Evolutionary conservation across 345 rosid genomes (phyloP).

Genomic region (Pseudoturritis turrita): DNA sequence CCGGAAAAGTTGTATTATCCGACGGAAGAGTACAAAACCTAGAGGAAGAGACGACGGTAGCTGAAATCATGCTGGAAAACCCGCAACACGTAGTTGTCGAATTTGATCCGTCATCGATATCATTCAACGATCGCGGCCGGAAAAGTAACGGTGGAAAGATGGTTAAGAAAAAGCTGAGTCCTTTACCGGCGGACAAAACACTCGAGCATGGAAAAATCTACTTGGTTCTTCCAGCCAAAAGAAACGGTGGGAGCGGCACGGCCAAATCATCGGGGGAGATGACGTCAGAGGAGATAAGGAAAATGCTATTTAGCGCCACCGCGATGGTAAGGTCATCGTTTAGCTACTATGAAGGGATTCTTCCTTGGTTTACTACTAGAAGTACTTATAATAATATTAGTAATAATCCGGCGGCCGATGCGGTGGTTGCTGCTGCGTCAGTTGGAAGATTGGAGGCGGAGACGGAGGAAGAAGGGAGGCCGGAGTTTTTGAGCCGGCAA

Average conservation of each 20-base stretch:
- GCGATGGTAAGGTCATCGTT: conserved; percentile 40
- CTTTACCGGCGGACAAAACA: conserved; percentile 69
- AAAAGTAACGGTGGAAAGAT: neutral
- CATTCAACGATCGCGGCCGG: conserved; percentile 6
- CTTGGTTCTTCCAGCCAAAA: conserved; percentile 56
- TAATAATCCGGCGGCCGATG: conserved; percentile 30
- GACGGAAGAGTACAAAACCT: conserved; percentile 56
- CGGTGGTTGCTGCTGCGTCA: conserved; percentile 29
- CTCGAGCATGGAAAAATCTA: conserved; percentile 54
- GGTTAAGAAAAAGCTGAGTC: conserved; percentile 40
- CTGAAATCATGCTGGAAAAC: conserved; percentile 78
- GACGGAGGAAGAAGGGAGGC: conserved; percentile 40
- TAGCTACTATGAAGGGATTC: conserved; percentile 35
- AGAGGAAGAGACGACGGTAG: conserved; percentile 50
- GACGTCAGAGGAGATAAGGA: conserved; percentile 46
- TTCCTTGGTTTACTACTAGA: conserved; percentile 46
- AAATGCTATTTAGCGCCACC: conserved; percentile 42
- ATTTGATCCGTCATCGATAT: conserved; percentile 35
- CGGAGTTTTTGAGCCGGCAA: conserved; percentile 52
- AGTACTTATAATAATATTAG: neutral
- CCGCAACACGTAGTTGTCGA: conserved; percentile 79
- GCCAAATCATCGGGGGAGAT: conserved; percentile 22
- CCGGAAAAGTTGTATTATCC: conserved; percentile 54
- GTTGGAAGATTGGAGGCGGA: conserved; percentile 24
- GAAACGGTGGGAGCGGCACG: conserved; percentile 27